Evolutionary conservation across 164 flowering plant genomes (phyloP), one percentile per base, ranked within the genome.

Genomic region (Buxus sempervirens): DNA sequence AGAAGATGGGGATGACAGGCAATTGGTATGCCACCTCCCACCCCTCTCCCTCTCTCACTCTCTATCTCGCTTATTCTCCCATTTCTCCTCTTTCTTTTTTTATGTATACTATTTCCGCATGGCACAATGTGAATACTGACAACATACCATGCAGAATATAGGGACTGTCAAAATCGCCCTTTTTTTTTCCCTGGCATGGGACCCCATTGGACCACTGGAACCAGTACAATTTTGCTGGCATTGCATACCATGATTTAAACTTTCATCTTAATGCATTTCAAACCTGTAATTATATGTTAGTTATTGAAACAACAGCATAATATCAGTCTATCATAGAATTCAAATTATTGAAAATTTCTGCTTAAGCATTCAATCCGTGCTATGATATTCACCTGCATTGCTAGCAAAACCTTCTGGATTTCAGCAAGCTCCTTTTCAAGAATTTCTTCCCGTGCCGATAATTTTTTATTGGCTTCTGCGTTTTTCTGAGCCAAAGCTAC

Each of bases 361-460:
- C n/a, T 58, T 60, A 32, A 25, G 51, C 2, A 18, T 23, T 55
- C 18, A 7, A 68, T 59, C 42, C 25, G 25, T 57, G 26, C 23
- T 57, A 38, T 67, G 41, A 26, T 25, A 75, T 62, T 70, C 64
- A 90, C 99, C 89, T 96, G 99, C 98, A 96, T 93, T 65, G 95
- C 95, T 69, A 93, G 78, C 80, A 96, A 78, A 77, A 90, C 93
- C 76, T 83, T 89, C 60, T 96, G 99, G 78, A 93, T 84, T 82
- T 93, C 99, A 62, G 86, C 87, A 72, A 96, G 91, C 77, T 96
- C 99, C 82, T 84, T 90, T 74, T 93, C 98, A 58, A 96, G 81
- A 70, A 75, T 80, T 58, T 86, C 95, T 77, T 82, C 89, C 70
- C 84, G 96, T 55, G 65, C 74, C 64, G 97, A 93, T 71, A 96